These are phyloP conservation scores for Sporothrix mexicana DNA, from an alignment of 2,329 filamentous ascomycete species.

Conservation along the genomic window DNA sequence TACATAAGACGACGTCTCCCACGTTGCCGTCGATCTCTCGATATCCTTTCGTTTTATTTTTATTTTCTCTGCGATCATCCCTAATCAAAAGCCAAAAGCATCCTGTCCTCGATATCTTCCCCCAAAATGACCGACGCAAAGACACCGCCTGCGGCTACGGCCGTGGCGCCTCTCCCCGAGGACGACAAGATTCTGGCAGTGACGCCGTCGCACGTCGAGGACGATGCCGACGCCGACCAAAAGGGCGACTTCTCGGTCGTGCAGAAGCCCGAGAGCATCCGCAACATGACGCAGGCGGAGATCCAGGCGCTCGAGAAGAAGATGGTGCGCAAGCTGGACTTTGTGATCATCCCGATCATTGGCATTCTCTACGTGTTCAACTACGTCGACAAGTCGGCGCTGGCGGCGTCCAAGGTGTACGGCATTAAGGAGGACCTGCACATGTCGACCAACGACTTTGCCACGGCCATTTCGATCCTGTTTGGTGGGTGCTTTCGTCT, in stretches of 20 bases:
- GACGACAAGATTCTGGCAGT: conserved; percentile 12
- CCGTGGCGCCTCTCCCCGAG: background rate
- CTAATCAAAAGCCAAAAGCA: too few relatives aligned
- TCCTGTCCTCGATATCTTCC: too few relatives aligned
- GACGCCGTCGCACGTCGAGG: background rate
- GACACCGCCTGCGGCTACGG: background rate
- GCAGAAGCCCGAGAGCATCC: conserved; percentile 1
- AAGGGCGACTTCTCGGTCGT: background rate
- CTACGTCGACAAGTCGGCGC: conserved; percentile 36
- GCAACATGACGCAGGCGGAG: conserved; percentile 5
- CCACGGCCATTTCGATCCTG: conserved; percentile 63
- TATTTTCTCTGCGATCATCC: too few relatives aligned
- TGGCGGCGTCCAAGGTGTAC: conserved; percentile 35
- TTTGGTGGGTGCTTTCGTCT: conserved; percentile 47
- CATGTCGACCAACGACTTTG: conserved; percentile 58
- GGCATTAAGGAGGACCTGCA: conserved; percentile 35
- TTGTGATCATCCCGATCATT: conserved; percentile 32
- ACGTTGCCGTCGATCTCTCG: background rate
- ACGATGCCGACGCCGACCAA: background rate
- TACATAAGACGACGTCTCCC: background rate
- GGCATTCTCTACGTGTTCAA: conserved; percentile 36
- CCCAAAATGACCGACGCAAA: conserved; percentile 11
- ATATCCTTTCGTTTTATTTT: too few relatives aligned
- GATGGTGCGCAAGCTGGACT: conserved; percentile 37
- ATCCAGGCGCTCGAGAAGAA: conserved; percentile 4